A percentile compares a stretch with the other conserved stretches of the same genome.
These are phyloP conservation scores for Talaromyces proteolyticus DNA, from an alignment of 495 filamentous ascomycete species.

Conservation along the genomic window DNA sequence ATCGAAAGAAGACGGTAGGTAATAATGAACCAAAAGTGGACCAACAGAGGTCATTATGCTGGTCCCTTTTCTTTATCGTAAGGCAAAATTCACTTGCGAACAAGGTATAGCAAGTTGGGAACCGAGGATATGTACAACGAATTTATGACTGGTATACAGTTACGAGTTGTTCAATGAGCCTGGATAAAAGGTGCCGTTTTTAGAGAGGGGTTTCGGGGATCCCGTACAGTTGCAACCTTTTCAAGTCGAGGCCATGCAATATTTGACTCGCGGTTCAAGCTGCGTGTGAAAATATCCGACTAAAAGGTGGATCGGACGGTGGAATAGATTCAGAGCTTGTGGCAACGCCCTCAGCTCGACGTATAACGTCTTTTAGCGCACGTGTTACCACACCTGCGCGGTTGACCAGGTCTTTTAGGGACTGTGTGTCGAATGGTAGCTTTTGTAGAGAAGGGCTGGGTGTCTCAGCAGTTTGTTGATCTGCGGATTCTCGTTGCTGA, in stretches of 20 bases:
- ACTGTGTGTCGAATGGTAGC: slow-evolving; percentile 87
- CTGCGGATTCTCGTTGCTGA: slow-evolving; percentile 50
- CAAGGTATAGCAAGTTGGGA: neutral
- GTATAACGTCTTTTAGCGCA: slow-evolving; percentile 67
- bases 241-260: neutral
- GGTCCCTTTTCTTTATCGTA: neutral
- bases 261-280: slow-evolving; percentile 7
- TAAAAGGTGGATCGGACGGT: slow-evolving; percentile 34
- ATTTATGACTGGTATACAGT: neutral
- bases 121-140: neutral
- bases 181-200: neutral
- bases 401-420: slow-evolving; percentile 78
- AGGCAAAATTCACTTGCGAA: neutral
- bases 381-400: slow-evolving; percentile 73
- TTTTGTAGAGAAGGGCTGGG: slow-evolving; percentile 56
- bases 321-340: slow-evolving; percentile 45
- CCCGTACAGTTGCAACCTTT: neutral
- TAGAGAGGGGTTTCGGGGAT: neutral
- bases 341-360: slow-evolving; percentile 69
- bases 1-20: neutral
- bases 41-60: neutral
- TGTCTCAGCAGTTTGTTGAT: slow-evolving; percentile 36
- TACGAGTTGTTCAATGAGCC: neutral
- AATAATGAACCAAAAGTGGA: neutral
- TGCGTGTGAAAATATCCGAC: slow-evolving; percentile 38